Base-by-base conservation (phyloP, 1,284 basidiomycete species). In the Moesziomyces sp. region DNA sequence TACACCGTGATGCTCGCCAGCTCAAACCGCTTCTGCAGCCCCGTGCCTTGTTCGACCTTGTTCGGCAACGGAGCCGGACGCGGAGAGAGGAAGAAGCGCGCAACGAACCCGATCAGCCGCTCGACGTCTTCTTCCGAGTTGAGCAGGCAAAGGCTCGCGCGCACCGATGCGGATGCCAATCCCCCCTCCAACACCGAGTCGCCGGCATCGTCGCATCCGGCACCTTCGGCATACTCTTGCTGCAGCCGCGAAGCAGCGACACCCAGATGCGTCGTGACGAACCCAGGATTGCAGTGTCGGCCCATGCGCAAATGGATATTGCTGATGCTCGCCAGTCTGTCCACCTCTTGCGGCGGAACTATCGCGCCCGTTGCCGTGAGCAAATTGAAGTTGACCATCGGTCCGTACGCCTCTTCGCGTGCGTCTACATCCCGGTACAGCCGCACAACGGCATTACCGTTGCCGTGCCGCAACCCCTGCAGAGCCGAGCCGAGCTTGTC, bases 251-350 rank as follows among this genome's bases (percentile, higher is more conserved):
- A 64, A 3, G 52, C 49, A 0, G 59, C 52, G 3, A 64, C 42
- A 9, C 65, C 73, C 19, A 79, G 66, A n/a, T 69, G 64, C 8
- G 51, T 49, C 5, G 68, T 66, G 24, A 76, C 67, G 14, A 75
- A 77, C 11, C 77, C 77, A 14, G 70, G 66, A 35, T 79, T 79
- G 62, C 77, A 79, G 49, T 77, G 73, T 30, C 77, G 53, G 9
- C 77, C 77, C 52, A 65, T 67, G n/a, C 77, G 68, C 6, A 79
- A 50, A 35, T 79, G 77, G 45, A 79, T 73, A 46, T 78, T 73
- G 64, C 58, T 61, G 52, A 79, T 58, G 52, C 61, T 66, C 14
- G 77, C 77, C 2, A 79, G 54, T 3, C 77, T 64, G 43, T 69
- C 73, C 18, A 76, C 69, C 50, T 77, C 73, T 28, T 70, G 62